These are phyloP conservation scores for Hanseniaspora valbyensis DNA, from an alignment of 805 yeast genomes.

Conservation along the genomic window DNA sequence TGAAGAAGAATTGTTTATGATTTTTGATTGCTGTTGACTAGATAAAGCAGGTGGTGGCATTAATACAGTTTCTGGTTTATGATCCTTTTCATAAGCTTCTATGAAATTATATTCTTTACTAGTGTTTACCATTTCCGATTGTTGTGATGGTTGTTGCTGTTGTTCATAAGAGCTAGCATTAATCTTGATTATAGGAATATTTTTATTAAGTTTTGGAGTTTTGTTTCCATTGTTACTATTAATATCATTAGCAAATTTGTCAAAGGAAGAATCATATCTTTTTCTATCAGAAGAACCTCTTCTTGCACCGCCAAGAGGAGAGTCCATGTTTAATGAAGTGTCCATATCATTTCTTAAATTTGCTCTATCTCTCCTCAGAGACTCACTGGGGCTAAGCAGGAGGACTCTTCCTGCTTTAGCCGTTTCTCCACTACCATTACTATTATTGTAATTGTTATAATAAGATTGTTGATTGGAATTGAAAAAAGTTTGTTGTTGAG, in stretches of 20 bases:
- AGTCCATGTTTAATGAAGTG: neutral
- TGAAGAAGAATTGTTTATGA: slow-evolving; percentile 2
- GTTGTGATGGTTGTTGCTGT: neutral
- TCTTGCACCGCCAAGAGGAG: neutral
- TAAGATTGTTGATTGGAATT: slow-evolving; percentile 16
- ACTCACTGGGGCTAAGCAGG: neutral
- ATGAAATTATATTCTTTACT: slow-evolving; percentile 16
- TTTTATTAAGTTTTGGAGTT: neutral
- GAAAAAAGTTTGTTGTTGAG: slow-evolving; percentile 8
- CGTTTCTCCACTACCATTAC: slow-evolving; percentile 11
- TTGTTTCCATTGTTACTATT: neutral
- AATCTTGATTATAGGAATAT: neutral
- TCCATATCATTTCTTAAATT: slow-evolving; percentile 2
- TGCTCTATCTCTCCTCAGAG: slow-evolving; percentile 5
- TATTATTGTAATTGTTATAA: slow-evolving; percentile 16
- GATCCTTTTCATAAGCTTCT: slow-evolving; percentile 11
- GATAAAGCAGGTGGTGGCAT: slow-evolving; percentile 15
- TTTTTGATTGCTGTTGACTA: slow-evolving; percentile 13
- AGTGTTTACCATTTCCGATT: neutral
- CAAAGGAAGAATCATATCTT: neutral
- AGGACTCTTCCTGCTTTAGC: neutral
- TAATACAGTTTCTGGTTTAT: slow-evolving; percentile 8
- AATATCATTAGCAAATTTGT: neutral
- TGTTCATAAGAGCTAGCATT: neutral
- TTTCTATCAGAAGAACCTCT: neutral